Conservation (phyloP, 148 eudicot genomes). For the Heliosperma pusillum region DNA sequence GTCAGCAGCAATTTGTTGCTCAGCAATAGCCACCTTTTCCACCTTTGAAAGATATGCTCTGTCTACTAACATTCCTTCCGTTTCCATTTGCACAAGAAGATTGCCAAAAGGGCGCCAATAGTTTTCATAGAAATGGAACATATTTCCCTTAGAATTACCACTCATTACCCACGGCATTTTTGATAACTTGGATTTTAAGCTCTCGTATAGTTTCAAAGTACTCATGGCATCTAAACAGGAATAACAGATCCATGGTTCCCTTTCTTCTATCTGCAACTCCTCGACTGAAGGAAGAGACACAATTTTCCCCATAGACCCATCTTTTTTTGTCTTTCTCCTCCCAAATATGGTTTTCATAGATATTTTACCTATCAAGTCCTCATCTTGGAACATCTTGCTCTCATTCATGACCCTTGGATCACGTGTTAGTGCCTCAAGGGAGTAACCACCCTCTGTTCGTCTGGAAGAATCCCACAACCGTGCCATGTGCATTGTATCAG, state of each 20-base stretch:
- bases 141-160: slow-evolving; percentile 48
- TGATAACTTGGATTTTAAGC: slow-evolving; percentile 57
- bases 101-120: slow-evolving; percentile 97
- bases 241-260: slow-evolving; percentile 78
- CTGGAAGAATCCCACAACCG: slow-evolving; percentile 92
- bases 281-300: slow-evolving; percentile 72
- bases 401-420: slow-evolving; percentile 53
- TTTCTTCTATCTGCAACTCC: slow-evolving; percentile 69
- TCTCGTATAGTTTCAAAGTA: slow-evolving; percentile 85
- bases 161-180: slow-evolving; percentile 56
- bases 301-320: slow-evolving; percentile 82
- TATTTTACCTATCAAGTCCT: slow-evolving; percentile 63
- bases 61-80: slow-evolving; percentile 93
- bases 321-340: slow-evolving; percentile 65
- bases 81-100: slow-evolving; percentile 82
- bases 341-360: slow-evolving; percentile 95
- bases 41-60: slow-evolving; percentile 74
- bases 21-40: slow-evolving; percentile 84
- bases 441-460: slow-evolving; percentile 79
- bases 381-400: slow-evolving; percentile 32
- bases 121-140: slow-evolving; percentile 62
- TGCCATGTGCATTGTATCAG: slow-evolving; percentile 99
- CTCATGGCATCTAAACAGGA: slow-evolving; percentile 87
- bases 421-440: slow-evolving; percentile 85
- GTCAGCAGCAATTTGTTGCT: slow-evolving; percentile 73